Conservation (phyloP, 78 protist species). For the Planoprotostelium fungivorum region DNA sequence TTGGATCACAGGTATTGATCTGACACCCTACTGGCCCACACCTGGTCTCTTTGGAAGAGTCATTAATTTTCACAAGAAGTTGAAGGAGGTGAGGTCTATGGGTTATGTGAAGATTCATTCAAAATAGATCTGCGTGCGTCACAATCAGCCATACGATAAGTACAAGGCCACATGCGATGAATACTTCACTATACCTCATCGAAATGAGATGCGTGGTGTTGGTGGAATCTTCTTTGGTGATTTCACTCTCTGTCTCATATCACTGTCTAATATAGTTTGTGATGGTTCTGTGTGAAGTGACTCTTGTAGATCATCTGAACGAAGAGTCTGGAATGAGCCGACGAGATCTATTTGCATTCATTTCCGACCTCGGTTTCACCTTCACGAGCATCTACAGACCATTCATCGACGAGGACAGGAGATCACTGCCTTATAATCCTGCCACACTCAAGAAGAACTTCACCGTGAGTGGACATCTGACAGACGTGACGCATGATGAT, state of each 20-base stretch:
- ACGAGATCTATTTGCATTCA: slow-evolving; percentile 20
- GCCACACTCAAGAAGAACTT: background rate
- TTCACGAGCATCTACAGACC: slow-evolving; percentile 46
- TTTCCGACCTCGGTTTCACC: slow-evolving; percentile 28
- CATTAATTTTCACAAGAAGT: slow-evolving; percentile 15
- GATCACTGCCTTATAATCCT: background rate
- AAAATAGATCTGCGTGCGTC: background rate
- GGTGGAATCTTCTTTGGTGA: slow-evolving; percentile 55
- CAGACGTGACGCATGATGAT: background rate
- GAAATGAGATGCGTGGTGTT: slow-evolving; percentile 61
- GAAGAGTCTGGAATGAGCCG: slow-evolving; percentile 1
- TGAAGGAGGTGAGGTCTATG: slow-evolving; percentile 12
- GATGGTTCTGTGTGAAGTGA: background rate
- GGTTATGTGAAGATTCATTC: background rate
- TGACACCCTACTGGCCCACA: slow-evolving; percentile 62
- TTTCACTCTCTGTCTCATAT: background rate
- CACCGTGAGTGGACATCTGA: too few relatives aligned
- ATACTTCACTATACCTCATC: slow-evolving; percentile 54
- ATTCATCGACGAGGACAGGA: slow-evolving; percentile 12
- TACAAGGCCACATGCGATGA: slow-evolving; percentile 51
- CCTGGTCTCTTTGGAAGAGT: slow-evolving; percentile 19
- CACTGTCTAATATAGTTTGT: too few relatives aligned
- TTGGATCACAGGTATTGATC: slow-evolving; percentile 23
- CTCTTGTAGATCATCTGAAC: slow-evolving; percentile 40
- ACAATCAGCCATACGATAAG: slow-evolving; percentile 18